Conservation (phyloP, 306 rosid species). For the Gillenia trifoliata region DNA sequence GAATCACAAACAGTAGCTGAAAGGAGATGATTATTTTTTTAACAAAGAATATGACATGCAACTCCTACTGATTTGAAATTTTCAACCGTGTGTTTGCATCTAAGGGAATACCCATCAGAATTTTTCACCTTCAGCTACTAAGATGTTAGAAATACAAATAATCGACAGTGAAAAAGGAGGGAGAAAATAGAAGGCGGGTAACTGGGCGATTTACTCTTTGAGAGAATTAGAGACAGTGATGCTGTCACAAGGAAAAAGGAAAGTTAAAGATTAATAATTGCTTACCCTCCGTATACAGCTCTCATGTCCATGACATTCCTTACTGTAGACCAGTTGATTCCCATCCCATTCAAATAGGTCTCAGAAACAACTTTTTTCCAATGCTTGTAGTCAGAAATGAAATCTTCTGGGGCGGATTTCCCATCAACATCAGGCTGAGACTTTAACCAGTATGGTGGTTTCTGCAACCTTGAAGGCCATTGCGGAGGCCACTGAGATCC, state of each 20-base stretch:
- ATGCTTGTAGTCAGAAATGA: slow-evolving; percentile 56
- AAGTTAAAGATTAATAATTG: slow-evolving; percentile 12
- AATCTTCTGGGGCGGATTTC: slow-evolving; percentile 52
- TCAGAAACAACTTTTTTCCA: slow-evolving; percentile 63
- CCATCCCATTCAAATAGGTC: slow-evolving; percentile 69
- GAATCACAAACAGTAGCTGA: background rate
- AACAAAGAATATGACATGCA: background rate
- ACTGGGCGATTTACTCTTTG: background rate
- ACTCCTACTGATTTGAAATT: background rate
- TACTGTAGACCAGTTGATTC: slow-evolving; percentile 64
- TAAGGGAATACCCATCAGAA: background rate
- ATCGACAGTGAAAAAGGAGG: background rate
- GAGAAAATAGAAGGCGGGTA: background rate
- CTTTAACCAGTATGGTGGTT: slow-evolving; percentile 74
- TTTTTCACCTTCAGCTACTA: background rate
- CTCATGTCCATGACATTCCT: slow-evolving; percentile 91
- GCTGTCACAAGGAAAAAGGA: background rate
- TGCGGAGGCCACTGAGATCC: slow-evolving; percentile 68
- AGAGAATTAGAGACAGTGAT: background rate
- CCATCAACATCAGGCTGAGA: slow-evolving; percentile 57
- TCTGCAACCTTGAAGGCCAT: slow-evolving; percentile 80
- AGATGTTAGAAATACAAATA: background rate
- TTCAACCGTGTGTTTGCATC: background rate
- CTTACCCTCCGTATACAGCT: slow-evolving; percentile 90
- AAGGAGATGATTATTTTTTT: background rate